Conservation (phyloP, 2,329 filamentous ascomycete species). For the Thermoascus crustaceus region DNA sequence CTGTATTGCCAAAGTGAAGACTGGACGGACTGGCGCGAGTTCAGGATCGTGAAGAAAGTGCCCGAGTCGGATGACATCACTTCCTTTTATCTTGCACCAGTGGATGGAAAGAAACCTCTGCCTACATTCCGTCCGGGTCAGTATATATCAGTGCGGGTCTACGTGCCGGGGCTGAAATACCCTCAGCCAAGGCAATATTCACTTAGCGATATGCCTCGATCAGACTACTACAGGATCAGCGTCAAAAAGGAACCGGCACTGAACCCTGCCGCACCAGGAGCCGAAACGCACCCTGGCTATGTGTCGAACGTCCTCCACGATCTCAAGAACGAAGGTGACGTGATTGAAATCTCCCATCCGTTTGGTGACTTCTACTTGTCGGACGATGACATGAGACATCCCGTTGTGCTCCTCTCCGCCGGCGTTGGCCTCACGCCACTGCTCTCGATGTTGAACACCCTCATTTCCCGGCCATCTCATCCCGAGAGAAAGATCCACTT, state of each 20-base stretch:
- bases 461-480: slow-evolving; percentile 34
- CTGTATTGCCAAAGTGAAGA: slow-evolving; percentile 43
- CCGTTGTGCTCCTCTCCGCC: slow-evolving; percentile 54
- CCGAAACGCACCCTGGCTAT: slow-evolving; percentile 50
- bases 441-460: slow-evolving; percentile 52
- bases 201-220: slow-evolving; percentile 55
- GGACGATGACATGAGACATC: slow-evolving; percentile 33
- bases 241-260: slow-evolving; percentile 59
- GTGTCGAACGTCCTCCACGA: slow-evolving; percentile 64
- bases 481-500: slow-evolving; percentile 47
- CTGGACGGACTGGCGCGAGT: slow-evolving; percentile 59
- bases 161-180: slow-evolving; percentile 52
- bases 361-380: slow-evolving; percentile 52
- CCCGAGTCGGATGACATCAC: slow-evolving; percentile 58
- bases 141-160: slow-evolving; percentile 58
- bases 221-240: slow-evolving; percentile 60
- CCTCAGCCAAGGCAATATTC: slow-evolving; percentile 65
- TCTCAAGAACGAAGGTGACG: slow-evolving; percentile 52
- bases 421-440: slow-evolving; percentile 55
- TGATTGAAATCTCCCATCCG: slow-evolving; percentile 59
- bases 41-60: slow-evolving; percentile 55
- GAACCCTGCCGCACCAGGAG: slow-evolving; percentile 42
- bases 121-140: slow-evolving; percentile 62
- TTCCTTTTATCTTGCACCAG: slow-evolving; percentile 55
- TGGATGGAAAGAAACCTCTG: slow-evolving; percentile 49